Evolutionary conservation across 495 filamentous ascomycete species (phyloP).

Genomic region (Amphirosellinia nigrospora): DNA sequence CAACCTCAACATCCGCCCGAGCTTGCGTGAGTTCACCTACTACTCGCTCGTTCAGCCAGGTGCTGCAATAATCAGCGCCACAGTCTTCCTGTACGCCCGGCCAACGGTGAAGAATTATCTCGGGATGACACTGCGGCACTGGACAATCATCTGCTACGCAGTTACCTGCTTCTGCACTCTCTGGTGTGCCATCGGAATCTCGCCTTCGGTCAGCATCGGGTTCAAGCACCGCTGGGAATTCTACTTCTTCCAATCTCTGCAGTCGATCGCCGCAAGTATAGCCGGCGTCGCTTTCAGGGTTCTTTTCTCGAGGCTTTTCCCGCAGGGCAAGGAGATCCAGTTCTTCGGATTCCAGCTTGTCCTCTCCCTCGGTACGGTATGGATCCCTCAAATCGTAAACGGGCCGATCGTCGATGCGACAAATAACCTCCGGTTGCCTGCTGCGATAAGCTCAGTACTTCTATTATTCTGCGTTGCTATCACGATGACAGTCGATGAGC

Average conservation of each 20-base stretch:
- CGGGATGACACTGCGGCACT: constrained; percentile 4
- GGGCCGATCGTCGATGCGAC: constrained; percentile 13
- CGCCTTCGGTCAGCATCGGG: background rate
- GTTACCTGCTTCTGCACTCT: constrained; percentile 8
- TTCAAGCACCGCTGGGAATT: constrained; percentile 15
- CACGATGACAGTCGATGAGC: background rate
- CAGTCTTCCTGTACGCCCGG: background rate
- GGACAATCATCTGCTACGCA: background rate
- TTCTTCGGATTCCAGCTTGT: constrained; percentile 10
- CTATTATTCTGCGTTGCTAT: background rate
- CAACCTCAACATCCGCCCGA: constrained; percentile 11
- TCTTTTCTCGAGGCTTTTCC: constrained; percentile 6
- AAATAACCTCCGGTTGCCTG: constrained; percentile 10
- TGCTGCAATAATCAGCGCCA: background rate
- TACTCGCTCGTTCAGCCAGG: constrained; percentile 10
- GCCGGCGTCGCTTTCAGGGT: background rate
- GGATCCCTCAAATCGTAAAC: constrained; percentile 11
- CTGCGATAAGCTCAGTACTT: background rate
- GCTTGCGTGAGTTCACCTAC: constrained; percentile 9
- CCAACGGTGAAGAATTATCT: background rate
- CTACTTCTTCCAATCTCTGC: constrained; percentile 11
- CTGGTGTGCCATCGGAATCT: constrained; percentile 1
- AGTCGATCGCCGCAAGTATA: constrained; percentile 2
- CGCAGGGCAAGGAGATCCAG: constrained; percentile 5
- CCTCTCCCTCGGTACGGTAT: constrained; percentile 11